Conservation (phyloP, 306 rosid species). For the Carpinus viminea region DNA sequence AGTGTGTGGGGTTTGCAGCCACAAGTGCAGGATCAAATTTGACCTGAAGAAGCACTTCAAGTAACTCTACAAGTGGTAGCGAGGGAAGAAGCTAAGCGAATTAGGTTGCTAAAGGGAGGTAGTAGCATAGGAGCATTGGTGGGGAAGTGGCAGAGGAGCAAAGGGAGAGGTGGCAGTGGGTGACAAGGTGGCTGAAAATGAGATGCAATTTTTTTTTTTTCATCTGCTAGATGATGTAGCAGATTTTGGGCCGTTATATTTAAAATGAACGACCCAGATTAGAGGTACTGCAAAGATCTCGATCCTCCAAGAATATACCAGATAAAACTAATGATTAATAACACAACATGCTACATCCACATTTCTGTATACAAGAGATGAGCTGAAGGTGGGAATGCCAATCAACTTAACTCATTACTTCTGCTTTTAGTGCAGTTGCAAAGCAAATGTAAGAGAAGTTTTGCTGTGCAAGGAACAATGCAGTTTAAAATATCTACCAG, state of each 20-base stretch:
- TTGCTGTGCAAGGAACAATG: background rate
- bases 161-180: too few relatives aligned
- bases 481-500: conserved; percentile 14
- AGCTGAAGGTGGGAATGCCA: background rate
- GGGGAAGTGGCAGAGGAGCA: too few relatives aligned
- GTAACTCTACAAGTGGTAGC: conserved; percentile 71
- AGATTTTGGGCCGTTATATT: too few relatives aligned
- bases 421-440: conserved; percentile 10
- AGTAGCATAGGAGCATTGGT: too few relatives aligned
- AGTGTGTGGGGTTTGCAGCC: conserved; percentile 68
- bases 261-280: too few relatives aligned
- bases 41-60: conserved; percentile 73
- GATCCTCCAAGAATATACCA: background rate
- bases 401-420: conserved; percentile 10
- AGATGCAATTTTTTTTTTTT: too few relatives aligned
- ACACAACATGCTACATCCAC: conserved; percentile 13
- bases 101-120: conserved; percentile 52
- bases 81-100: conserved; percentile 61
- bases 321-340: conserved; percentile 3
- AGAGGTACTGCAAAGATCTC: too few relatives aligned
- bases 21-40: conserved; percentile 53
- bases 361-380: conserved; percentile 5
- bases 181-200: too few relatives aligned
- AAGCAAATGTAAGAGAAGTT: conserved; percentile 5
- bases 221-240: too few relatives aligned